Evolutionary conservation across 805 yeast species (phyloP), one percentile per base, ranked within the genome.

Genomic region (Wickerhamiella sergipiensis): DNA sequence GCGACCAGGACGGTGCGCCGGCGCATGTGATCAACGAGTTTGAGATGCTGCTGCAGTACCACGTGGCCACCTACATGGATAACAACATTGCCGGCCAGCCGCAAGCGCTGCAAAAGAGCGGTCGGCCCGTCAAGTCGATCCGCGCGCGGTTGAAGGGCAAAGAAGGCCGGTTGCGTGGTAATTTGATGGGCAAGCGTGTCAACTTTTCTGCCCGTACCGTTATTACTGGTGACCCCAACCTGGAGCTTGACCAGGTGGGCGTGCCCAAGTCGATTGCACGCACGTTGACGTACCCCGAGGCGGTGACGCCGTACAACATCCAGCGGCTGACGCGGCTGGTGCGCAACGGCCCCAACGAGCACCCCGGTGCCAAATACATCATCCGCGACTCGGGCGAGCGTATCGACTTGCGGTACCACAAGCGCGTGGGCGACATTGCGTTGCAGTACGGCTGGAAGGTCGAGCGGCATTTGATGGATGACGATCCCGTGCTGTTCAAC

Each of bases 31-130:
- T 92, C 60, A 85, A 85, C 64, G 99, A 92, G 70, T 90, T 92
- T 64, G 98, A 92, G 67, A 84, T 95, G 44, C 78, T 92, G 59
- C 73, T 92, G 53, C 99, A 92, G 67, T 92, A 88, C 68, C 99
- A 92, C 63, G 97, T 92, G 49, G 99, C 99, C 7, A 92, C 99
- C 0, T 92, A 92, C 66, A 92, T 92, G 99, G 98, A 92, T 71
- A 92, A 92, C 67, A 97, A 92, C 71, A 92, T 92, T 69, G 98
- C 98, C 13, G 98, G 99, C 56, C 98, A 92, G 71, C 99, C 98
- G 0, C 98, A 90, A 68, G 98, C 99, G 33, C 76, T 92, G 55
- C 99, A 92, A 66, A 92, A 92, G 69, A 86, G 97, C 52, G 99
- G 99, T 52, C 84, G 99, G 70, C 98, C 99, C 1, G 94, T 92